Conservation (phyloP, 805 yeast species). For the Candida pseudoglaebosa region DNA sequence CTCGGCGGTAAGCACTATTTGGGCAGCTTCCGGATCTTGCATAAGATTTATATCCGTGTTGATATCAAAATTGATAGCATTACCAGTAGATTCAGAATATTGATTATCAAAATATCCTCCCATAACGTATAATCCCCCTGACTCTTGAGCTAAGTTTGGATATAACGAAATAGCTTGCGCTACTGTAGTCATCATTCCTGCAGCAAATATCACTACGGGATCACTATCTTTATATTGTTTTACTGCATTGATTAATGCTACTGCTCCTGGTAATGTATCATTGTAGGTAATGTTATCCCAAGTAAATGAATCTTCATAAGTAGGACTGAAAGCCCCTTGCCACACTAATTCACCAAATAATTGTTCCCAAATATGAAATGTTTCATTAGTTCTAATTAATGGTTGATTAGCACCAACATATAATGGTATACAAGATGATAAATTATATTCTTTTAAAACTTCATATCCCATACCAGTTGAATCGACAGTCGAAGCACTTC, state of each 20-base stretch:
- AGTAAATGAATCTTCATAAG: slow-evolving; percentile 26
- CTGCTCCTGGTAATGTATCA: slow-evolving; percentile 30
- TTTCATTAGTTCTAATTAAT: slow-evolving; percentile 33
- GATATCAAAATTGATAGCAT: slow-evolving; percentile 24
- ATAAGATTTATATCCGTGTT: slow-evolving; percentile 42
- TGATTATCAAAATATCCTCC: slow-evolving; percentile 44
- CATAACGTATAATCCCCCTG: slow-evolving; percentile 39
- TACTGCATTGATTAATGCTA: slow-evolving; percentile 39
- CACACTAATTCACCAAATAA: slow-evolving; percentile 38
- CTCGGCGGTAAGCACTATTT: slow-evolving; percentile 36
- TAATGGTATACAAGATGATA: slow-evolving; percentile 33
- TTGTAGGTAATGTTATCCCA: slow-evolving; percentile 29
- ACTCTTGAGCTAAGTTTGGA: slow-evolving; percentile 35
- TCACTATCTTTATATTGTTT: slow-evolving; percentile 33
- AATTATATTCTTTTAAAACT: slow-evolving; percentile 27
- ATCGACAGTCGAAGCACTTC: slow-evolving; percentile 36
- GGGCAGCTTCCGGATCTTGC: slow-evolving; percentile 45
- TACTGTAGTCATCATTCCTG: slow-evolving; percentile 42
- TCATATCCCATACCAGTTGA: slow-evolving; percentile 30
- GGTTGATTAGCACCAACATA: slow-evolving; percentile 38
- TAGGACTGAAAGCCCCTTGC: slow-evolving; percentile 37
- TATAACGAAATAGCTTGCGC: slow-evolving; percentile 42
- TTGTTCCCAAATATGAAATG: slow-evolving; percentile 36
- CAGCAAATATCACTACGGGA: slow-evolving; percentile 31
- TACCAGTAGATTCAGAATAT: slow-evolving; percentile 29